Base-by-base conservation (phyloP, 1,139 yeast species). In the Saccharomyces uvarum region DNA sequence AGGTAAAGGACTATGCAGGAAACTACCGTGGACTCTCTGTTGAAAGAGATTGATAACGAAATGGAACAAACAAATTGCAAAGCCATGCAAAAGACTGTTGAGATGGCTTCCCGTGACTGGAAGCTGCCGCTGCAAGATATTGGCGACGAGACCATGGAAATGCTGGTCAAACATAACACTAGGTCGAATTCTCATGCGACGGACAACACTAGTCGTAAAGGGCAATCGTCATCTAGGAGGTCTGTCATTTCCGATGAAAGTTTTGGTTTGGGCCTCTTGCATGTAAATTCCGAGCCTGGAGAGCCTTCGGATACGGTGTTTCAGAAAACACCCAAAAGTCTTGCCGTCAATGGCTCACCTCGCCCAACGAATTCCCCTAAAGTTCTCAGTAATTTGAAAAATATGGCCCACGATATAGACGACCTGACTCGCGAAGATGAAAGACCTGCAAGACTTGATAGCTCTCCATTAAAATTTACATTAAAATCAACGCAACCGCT, bases 81-180 rank as follows among this genome's bases (percentile, higher is more conserved):
- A 4, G 53, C 56, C 5, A 54, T 50, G 3, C 53, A 50, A 29
- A 16, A 52, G 14, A 28, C 47, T 26, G 27, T 21, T 16, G 26
- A 53, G 13, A 41, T 51, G 26, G 32, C 48, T 29, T 54, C 52
- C 14, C 38, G 41, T 16, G 49, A 41, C 6, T 31, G 47, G 38
- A 49, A 24, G 44, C 44, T 63, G 9, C 65, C 68, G 2, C 48
- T 63, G 44, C 62, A 64, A 14, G 69, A 65, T 16, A 62, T 66
- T 16, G 69, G 69, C 9, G 68, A 65, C 32, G 70, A 65, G 14
- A 67, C 69, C 0, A 65, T 67, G 69, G 69, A 65, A 13, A 58
- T 63, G 63, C 56, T 66, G 26, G 66, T 64, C 1, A 56, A 56
- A 3, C 60, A 64, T 48, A 64, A 66, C 47, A 65, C 68, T 1